Evolutionary conservation across 2,329 filamentous ascomycete species (phyloP), one percentile per base, ranked within the genome.

Genomic region (Tolypocladium nubicola): DNA sequence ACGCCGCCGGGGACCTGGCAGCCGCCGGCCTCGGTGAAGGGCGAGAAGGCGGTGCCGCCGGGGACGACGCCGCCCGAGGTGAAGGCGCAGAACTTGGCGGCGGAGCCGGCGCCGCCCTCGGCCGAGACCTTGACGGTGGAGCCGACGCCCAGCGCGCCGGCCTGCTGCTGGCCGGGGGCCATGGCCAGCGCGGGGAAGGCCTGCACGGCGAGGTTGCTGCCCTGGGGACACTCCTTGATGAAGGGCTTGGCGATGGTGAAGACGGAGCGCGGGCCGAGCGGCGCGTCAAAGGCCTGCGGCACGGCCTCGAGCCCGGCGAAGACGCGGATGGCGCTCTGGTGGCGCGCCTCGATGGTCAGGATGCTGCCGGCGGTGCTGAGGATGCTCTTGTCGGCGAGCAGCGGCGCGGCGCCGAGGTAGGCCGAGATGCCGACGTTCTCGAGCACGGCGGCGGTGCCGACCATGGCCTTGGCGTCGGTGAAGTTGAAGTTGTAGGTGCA

Each of bases 391-490:
- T 79, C 77, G 52, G 80, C 77, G 61, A 90, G 71, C 38, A 89
- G 76, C 5, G 85, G 83, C 16, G 86, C 86, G 33, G 85, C 87
- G 59, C 87, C 87, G 16, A 90, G 81, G 72, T 85, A 87, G 61
- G 87, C 87, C n/a, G 85, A 87, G 38, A 90, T 80, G 70, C 87
- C 87, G 58, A 89, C 80, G 65, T 82, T 87, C 72, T 91, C 88
- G 58, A 91, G 82, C 26, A 90, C 75, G 62, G 80, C 79, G 16
- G 87, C 87, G 3, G 84, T 87, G 54, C 79, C 81, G 41, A 91
- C 79, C 84, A 91, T 90, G 66, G 75, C 73, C 26, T 76, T 75
- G 53, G 85, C 85, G 64, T 84, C 80, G 54, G 82, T 84, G 70
- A 88, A 83, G 63, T 76, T 77, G 67, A 91, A 91, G 75, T 87